A percentile compares a stretch with the other conserved stretches of the same genome.
Evolutionary conservation across 257 asterid species (phyloP).

Genomic region (Thymus mandschuricus): DNA sequence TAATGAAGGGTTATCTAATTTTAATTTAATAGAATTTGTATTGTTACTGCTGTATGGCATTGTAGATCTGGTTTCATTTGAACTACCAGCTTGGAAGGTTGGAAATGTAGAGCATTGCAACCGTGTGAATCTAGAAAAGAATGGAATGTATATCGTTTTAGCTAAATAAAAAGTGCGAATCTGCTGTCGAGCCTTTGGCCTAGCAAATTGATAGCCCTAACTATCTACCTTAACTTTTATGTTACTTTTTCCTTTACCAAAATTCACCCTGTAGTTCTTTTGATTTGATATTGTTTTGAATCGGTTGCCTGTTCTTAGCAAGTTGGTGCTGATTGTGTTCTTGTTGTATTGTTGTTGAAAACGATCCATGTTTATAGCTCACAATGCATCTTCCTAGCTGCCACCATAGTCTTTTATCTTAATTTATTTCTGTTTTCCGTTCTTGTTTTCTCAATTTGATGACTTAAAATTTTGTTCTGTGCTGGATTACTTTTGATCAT

Average conservation of each 20-base stretch:
- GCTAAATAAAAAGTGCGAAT: constrained; percentile 3
- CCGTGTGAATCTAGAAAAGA: constrained; percentile 21
- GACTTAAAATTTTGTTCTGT: background rate
- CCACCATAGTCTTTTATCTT: constrained; percentile 12
- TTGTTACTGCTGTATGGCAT: constrained; percentile 14
- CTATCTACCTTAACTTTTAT: background rate
- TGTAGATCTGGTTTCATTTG: constrained; percentile 32
- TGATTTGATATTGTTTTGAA: constrained; percentile 22
- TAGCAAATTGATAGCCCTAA: constrained; percentile 6
- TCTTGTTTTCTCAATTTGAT: background rate
- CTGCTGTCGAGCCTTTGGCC: constrained; percentile 7
- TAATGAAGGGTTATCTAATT: constrained; percentile 15
- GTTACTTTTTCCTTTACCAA: constrained; percentile 16
- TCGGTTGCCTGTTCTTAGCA: constrained; percentile 11
- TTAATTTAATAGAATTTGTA: constrained; percentile 5
- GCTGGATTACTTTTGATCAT: background rate
- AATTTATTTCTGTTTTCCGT: background rate
- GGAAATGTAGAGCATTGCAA: background rate
- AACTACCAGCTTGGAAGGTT: constrained; percentile 20
- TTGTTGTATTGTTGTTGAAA: constrained; percentile 6
- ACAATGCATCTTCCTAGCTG: constrained; percentile 1
- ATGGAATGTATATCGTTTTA: constrained; percentile 13
- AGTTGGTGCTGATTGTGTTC: constrained; percentile 5
- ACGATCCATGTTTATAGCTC: background rate
- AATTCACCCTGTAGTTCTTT: background rate